phyloP scores from a whole-genome alignment of 768 basidiomycete species.

The Hericium alpestre region DNA sequence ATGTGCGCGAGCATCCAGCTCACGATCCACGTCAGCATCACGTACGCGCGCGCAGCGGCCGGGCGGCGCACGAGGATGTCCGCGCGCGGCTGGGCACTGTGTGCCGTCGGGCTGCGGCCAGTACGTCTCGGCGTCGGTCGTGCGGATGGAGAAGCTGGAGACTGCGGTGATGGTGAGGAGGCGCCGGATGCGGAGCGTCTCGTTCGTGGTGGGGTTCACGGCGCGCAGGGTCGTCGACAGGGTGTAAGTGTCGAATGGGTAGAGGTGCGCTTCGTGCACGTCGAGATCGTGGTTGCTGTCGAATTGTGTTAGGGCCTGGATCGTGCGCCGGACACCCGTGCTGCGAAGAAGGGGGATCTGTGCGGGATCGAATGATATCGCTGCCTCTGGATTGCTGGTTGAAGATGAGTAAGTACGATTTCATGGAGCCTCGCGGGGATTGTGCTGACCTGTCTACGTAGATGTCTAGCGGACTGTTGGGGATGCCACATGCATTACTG shows the following conservation, averaged over 20 bases:
- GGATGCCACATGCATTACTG: slow-evolving; percentile 35
- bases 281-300: slow-evolving; percentile 47
- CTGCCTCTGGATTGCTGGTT: slow-evolving; percentile 25
- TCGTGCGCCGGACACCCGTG: slow-evolving; percentile 35
- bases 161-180: slow-evolving; percentile 33
- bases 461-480: slow-evolving; percentile 29
- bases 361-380: slow-evolving; percentile 34
- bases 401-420: not conserved
- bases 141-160: slow-evolving; percentile 35
- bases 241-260: slow-evolving; percentile 48
- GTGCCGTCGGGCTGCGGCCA: slow-evolving; percentile 15
- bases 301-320: slow-evolving; percentile 46
- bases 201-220: slow-evolving; percentile 21
- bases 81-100: slow-evolving; percentile 29
- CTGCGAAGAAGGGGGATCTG: slow-evolving; percentile 32
- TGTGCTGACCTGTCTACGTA: slow-evolving; percentile 39
- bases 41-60: slow-evolving; percentile 31
- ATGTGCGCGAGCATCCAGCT: slow-evolving; percentile 49
- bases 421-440: not conserved
- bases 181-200: slow-evolving; percentile 32
- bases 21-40: slow-evolving; percentile 34
- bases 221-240: slow-evolving; percentile 40
- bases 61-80: slow-evolving; percentile 37
- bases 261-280: slow-evolving; percentile 40
- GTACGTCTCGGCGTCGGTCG: slow-evolving; percentile 30